These are phyloP conservation scores for Symbiodinium pilosum DNA, from an alignment of 73 alveolate genomes.

Conservation along the genomic window DNA sequence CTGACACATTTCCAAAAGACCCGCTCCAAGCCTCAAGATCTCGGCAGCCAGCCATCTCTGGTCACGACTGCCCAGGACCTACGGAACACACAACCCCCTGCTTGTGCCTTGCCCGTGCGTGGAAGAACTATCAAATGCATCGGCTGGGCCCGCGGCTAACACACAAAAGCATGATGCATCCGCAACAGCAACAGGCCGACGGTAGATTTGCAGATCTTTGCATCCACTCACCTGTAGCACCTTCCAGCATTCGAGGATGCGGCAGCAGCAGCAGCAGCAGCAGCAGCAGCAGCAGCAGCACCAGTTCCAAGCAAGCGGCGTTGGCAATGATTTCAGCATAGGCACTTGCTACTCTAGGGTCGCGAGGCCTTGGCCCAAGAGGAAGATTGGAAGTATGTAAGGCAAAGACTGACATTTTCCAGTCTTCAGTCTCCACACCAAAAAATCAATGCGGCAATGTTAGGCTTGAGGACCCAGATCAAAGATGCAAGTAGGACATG, in stretches of 20 bases:
- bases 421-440: too few relatives aligned
- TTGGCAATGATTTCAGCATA: neutral
- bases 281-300: too few relatives aligned
- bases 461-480: too few relatives aligned
- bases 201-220: neutral
- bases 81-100: too few relatives aligned
- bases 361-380: neutral
- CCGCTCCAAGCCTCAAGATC: conserved; percentile 17
- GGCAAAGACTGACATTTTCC: neutral
- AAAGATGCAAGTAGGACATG: too few relatives aligned
- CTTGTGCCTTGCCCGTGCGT: too few relatives aligned
- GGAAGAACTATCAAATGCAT: too few relatives aligned
- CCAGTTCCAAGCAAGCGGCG: neutral
- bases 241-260: conserved; percentile 12
- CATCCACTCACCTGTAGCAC: neutral
- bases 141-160: neutral
- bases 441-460: too few relatives aligned
- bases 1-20: too few relatives aligned
- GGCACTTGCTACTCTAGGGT: neutral
- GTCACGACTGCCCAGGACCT: conserved; percentile 40
- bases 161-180: neutral
- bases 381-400: neutral
- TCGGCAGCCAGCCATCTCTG: conserved; percentile 81
- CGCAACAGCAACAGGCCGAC: conserved; percentile 1
- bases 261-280: too few relatives aligned